Evolutionary conservation across 2,329 filamentous ascomycete species (phyloP).

Genomic region (Aspergillus neoniger): DNA sequence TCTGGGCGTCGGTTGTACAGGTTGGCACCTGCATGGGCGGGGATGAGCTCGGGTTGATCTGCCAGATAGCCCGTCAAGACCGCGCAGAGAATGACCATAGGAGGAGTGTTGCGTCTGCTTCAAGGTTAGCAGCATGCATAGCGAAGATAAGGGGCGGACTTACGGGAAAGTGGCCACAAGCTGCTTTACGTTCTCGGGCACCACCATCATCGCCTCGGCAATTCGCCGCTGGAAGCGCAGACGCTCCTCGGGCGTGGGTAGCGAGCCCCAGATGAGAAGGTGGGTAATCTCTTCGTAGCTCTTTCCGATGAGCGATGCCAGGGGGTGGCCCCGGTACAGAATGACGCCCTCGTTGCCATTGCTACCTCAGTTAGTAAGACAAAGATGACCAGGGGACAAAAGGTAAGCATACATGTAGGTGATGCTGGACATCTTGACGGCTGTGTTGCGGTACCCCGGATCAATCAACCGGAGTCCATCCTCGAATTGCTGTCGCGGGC

Average conservation of each 20-base stretch:
- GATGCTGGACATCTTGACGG: conserved; percentile 1
- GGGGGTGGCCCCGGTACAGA: background rate
- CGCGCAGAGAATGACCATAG: background rate
- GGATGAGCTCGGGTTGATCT: background rate
- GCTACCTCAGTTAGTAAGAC: background rate
- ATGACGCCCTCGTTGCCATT: conserved; percentile 4
- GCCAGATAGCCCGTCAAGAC: background rate
- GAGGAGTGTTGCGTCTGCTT: background rate
- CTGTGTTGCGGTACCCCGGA: conserved; percentile 3
- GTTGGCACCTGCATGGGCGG: background rate
- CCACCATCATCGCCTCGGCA: background rate
- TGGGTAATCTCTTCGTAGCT: conserved; percentile 4
- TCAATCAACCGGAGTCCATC: background rate
- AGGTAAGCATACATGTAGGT: conserved; percentile 1
- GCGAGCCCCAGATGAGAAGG: conserved; percentile 2
- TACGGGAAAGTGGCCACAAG: background rate
- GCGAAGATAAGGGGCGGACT: background rate
- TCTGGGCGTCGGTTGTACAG: background rate
- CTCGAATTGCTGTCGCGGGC: background rate
- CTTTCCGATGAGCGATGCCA: background rate
- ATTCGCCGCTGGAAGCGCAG: background rate
- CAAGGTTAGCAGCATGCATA: background rate
- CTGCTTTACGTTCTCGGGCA: background rate
- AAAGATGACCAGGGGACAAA: background rate
- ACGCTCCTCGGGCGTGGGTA: background rate